Evolutionary conservation across 139 green algal genomes (phyloP), one percentile per base, ranked within the genome.

Genomic region (Chlorella ohadii): DNA sequence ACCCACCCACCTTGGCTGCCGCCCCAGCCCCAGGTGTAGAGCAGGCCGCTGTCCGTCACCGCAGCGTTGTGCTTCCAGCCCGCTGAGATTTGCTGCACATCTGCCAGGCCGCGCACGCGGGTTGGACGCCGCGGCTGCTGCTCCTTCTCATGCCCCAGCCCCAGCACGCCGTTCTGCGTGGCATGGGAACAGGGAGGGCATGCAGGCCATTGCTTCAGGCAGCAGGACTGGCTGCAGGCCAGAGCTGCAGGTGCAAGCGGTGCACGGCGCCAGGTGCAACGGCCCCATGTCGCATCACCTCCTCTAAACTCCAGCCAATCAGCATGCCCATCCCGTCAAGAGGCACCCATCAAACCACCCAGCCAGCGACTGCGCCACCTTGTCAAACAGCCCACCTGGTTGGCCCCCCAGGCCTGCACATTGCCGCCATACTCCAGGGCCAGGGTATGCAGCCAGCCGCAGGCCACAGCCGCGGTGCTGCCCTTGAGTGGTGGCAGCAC

Each of bases 11-110:
- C 73, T 38, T 82, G 55, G 70, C 78, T 47, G 13, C 90, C 90
- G 75, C 90, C 90, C 90, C 90, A 93, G 15, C 90, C 88, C 86
- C 86, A 91, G 23, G 81, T 88, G 39, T 67, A 66, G 22, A 92
- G 85, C 61, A 56, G n/a, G 27, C 88, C 85, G 59, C 31, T 34
- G 19, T 15, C 27, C 12, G 31, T 77, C 4, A 93, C 65, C 12
- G 83, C 89, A 12, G 88, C 86, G 0, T n/a, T 64, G 68, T 85
- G 80, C 80, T 85, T 85, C 80, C 80, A 85, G 0, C 83, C 74
- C 4, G 86, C 81, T 27, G 81, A 38, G 0, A 89, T 51, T 22
- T 81, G 51, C n/a, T 70, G 64, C 15, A 66, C 82, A 0, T 9
- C 27, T 9, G 51, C 19, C 9, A 89, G 34, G 66, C 39, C 64